Conservation (phyloP, 495 filamentous ascomycete species). For the Neurospora terricola region DNA sequence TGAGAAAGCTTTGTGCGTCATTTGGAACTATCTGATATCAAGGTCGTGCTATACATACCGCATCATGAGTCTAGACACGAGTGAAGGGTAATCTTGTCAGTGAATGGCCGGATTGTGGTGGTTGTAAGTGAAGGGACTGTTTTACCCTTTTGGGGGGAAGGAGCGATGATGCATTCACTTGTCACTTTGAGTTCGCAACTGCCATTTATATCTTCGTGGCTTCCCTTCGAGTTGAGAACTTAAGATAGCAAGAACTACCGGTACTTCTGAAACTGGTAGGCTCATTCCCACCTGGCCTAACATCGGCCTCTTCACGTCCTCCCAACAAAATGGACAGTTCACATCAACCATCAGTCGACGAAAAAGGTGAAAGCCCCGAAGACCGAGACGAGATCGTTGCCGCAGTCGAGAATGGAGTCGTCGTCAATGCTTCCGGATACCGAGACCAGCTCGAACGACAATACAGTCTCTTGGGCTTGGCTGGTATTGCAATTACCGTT, state of each 20-base stretch:
- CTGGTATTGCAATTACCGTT: conserved; percentile 41
- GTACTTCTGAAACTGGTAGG: not conserved
- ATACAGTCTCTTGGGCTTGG: conserved; percentile 42
- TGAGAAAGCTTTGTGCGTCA: not conserved
- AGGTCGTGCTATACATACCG: not conserved
- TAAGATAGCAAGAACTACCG: not conserved
- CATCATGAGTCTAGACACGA: not conserved
- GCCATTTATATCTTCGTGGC: not conserved
- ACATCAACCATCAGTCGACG: not conserved
- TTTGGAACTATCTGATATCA: not conserved
- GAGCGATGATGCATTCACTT: not conserved
- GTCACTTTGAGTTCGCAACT: not conserved
- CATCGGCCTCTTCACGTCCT: not conserved
- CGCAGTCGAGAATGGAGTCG: conserved; percentile 25
- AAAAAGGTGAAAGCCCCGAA: not conserved
- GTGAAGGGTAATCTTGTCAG: not conserved
- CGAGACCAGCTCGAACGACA: conserved; percentile 45
- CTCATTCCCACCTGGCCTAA: not conserved
- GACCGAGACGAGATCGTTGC: conserved; percentile 21
- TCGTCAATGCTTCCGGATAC: conserved; percentile 48
- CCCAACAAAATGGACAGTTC: not conserved
- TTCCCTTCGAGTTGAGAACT: not conserved
- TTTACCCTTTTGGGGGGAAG: not conserved
- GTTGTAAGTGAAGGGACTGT: not conserved
- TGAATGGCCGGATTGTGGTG: not conserved